Evolutionary conservation across 2,329 filamentous ascomycete genomes (phyloP), one percentile per base, ranked within the genome.

Genomic region (Fusarium sp.): DNA sequence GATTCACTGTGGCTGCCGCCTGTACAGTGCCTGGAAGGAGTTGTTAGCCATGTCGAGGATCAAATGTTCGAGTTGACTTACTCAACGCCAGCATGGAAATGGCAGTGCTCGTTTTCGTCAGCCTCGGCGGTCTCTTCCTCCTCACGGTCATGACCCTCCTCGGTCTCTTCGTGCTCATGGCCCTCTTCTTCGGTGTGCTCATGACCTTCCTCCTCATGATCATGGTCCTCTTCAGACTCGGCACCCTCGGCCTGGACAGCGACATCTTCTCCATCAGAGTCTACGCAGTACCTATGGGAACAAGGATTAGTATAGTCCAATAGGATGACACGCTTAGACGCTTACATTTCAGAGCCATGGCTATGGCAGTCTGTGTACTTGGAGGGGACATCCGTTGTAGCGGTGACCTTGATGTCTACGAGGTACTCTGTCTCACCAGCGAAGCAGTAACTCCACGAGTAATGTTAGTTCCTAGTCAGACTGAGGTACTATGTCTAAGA

Each of bases 81-180:
- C 92, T 94, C 91, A 25, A 95, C 91, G 40, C 92, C 92, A 11
- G 92, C 92, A 75, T 95, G 93, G 81, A 92, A 94, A 78, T 95
- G 93, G 75, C 92, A 94, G 75, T 89, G 86, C 72, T 86, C 76
- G n/a, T 82, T 74, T 20, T 63, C 69, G 16, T 58, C 69, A 16
- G 74, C 45, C 35, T 63, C 57, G 10, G 57, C 65, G 20, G 56
- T 56, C 64, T 36, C 42, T 38, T 64, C 74, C 66, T 78, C 65
- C 47, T 59, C 61, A 35, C 67, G 62, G 8, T 60, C 62, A 25
- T 77, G 76, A 2, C 59, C 63, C 13, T 73, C 60, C 65, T 71
- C 63, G 13, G 45, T 58, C 65, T 79, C 63, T 31, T 65, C 35
- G 33, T 69, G 68, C 20, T 63, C 65, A 35, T 77, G 74, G 20